phyloP scores from a whole-genome alignment of 305 asterid species.

The Caryopteris hybrid region DNA sequence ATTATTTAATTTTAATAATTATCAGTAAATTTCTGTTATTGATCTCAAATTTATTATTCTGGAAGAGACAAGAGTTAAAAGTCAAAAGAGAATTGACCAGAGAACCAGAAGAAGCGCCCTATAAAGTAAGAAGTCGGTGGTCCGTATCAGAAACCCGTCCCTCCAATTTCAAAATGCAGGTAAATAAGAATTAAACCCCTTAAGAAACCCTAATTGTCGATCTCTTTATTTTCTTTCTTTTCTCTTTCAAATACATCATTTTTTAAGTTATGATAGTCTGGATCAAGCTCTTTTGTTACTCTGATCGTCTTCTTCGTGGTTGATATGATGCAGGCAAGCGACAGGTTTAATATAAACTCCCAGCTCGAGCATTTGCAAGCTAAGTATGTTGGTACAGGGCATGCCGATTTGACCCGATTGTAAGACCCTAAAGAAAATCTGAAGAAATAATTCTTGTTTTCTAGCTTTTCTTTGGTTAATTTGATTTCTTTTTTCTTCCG shows the following conservation, averaged over 20 bases:
- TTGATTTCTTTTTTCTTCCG: neutral
- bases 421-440: conserved; percentile 23
- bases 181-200: neutral
- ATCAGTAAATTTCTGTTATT: too few species aligned
- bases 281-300: neutral
- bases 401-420: conserved; percentile 95
- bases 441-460: neutral
- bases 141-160: too few species aligned
- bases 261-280: neutral
- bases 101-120: too few species aligned
- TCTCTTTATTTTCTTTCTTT: neutral
- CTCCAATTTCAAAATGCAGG: conserved; percentile 16
- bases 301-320: neutral
- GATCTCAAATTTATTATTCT: too few species aligned
- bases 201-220: conserved; percentile 23
- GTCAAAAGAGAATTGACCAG: too few species aligned
- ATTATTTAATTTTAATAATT: too few species aligned
- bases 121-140: too few species aligned
- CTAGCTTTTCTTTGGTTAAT: too few species aligned
- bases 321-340: conserved; percentile 77
- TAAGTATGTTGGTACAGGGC: conserved; percentile 97
- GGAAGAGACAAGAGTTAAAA: too few species aligned
- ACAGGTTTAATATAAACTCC: conserved; percentile 93
- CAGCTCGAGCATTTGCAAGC: conserved; percentile 99
- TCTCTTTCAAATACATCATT: neutral